phyloP scores from a whole-genome alignment of 345 rosid species.

The Brassica carinata region DNA sequence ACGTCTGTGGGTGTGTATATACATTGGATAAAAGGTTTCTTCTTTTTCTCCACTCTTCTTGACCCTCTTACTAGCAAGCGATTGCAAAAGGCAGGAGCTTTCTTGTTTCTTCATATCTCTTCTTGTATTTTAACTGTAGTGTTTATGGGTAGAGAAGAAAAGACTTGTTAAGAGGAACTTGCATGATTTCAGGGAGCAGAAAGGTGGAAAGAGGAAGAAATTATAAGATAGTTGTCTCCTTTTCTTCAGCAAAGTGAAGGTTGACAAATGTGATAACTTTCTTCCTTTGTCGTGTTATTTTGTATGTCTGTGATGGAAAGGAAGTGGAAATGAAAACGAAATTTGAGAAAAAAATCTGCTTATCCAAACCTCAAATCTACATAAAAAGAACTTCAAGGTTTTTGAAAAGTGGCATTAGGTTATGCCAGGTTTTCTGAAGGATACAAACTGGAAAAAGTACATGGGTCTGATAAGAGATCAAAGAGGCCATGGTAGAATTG shows the following conservation, averaged over 20 bases:
- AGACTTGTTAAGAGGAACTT: background rate
- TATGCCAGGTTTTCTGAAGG: too few relatives aligned
- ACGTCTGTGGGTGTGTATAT: background rate
- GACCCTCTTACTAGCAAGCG: background rate
- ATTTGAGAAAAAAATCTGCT: background rate
- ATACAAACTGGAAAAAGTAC: too few relatives aligned
- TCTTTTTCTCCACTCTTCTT: background rate
- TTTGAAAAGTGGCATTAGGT: too few relatives aligned
- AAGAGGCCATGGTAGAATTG: too few relatives aligned
- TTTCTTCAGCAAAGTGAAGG: background rate
- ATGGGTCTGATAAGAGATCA: too few relatives aligned
- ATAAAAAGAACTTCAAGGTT: background rate
- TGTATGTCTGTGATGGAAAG: background rate
- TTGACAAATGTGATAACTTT: background rate
- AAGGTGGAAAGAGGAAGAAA: background rate
- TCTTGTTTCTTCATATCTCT: background rate
- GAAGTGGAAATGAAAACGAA: background rate
- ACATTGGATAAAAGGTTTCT: background rate
- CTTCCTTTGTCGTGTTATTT: background rate
- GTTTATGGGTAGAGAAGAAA: background rate
- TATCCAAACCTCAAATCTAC: background rate
- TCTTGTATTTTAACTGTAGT: background rate
- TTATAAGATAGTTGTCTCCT: background rate
- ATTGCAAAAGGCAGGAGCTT: background rate
- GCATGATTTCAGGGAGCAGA: background rate